phyloP scores from a whole-genome alignment of 129 eudicot genomes.

The Saussurea involucrata region DNA sequence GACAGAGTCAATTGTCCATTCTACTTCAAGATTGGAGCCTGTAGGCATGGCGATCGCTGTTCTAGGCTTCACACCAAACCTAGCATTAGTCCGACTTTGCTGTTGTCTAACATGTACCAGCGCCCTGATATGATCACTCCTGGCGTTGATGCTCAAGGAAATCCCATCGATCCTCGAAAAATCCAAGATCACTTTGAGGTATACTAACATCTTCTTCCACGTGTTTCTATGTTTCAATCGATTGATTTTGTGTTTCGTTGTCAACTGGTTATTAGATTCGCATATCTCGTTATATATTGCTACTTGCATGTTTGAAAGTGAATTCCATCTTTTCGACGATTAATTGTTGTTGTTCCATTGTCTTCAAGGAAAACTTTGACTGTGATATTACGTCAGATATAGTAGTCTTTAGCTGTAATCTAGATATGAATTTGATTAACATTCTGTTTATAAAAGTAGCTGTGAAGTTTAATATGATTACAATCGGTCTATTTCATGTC shows the following conservation, averaged over 20 bases:
- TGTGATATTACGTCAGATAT: no score
- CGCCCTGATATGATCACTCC: slow-evolving; percentile 82
- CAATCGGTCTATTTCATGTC: neutral
- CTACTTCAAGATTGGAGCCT: slow-evolving; percentile 78
- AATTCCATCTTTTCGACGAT: no score
- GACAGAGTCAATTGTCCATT: slow-evolving; percentile 78
- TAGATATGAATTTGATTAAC: neutral
- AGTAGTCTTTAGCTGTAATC: neutral
- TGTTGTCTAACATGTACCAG: slow-evolving; percentile 78
- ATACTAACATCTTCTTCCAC: neutral
- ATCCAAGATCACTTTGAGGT: slow-evolving; percentile 82
- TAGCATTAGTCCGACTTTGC: slow-evolving; percentile 55
- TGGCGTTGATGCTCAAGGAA: slow-evolving; percentile 72
- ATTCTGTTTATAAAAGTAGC: neutral
- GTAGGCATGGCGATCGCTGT: slow-evolving; percentile 81
- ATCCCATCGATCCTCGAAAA: slow-evolving; percentile 64
- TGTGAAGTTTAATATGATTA: neutral
- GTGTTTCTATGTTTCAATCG: neutral
- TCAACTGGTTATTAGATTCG: neutral
- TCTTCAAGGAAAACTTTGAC: neutral
- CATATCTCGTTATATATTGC: neutral
- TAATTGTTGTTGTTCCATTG: neutral
- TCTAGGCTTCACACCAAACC: slow-evolving; percentile 78
- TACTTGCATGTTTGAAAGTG: neutral
- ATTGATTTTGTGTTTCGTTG: neutral